These are phyloP conservation scores for Ochromonas danica DNA, from an alignment of 108 stramenopile genomes.

Conservation along the genomic window DNA sequence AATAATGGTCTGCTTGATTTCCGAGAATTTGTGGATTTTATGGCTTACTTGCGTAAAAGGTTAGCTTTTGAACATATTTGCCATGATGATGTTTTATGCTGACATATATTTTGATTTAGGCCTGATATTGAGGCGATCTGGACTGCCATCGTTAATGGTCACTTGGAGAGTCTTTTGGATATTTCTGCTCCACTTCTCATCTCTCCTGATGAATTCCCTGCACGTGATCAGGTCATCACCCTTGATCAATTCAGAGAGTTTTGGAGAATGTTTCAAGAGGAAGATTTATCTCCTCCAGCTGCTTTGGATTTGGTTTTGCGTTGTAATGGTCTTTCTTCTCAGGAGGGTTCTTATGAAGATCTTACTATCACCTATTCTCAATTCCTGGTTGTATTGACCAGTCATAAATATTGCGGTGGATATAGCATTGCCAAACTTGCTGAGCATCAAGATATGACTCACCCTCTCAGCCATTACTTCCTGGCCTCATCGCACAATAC, in stretches of 20 bases:
- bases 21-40: constrained; percentile 49
- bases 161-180: not conserved
- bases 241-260: constrained; percentile 19
- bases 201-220: not conserved
- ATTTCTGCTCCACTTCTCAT: not conserved
- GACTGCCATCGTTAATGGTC: constrained; percentile 17
- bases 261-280: not conserved
- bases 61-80: not conserved
- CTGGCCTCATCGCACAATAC: constrained; percentile 94
- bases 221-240: not conserved
- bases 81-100: constrained; percentile 39
- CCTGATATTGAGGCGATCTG: constrained; percentile 29
- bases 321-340: too few relatives aligned
- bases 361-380: constrained; percentile 36
- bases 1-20: constrained; percentile 53
- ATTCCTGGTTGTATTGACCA: constrained; percentile 40
- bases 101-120: constrained; percentile 38
- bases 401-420: constrained; percentile 26
- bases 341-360: too few relatives aligned
- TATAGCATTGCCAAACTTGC: not conserved
- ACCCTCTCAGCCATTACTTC: constrained; percentile 80
- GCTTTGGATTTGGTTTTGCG: too few relatives aligned
- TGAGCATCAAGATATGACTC: constrained; percentile 62
- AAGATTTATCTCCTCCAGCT: not conserved
- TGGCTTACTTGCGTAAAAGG: constrained; percentile 11